Evolutionary conservation across 2,329 filamentous ascomycete genomes (phyloP).

Genomic region (Celoporthe dispersa): DNA sequence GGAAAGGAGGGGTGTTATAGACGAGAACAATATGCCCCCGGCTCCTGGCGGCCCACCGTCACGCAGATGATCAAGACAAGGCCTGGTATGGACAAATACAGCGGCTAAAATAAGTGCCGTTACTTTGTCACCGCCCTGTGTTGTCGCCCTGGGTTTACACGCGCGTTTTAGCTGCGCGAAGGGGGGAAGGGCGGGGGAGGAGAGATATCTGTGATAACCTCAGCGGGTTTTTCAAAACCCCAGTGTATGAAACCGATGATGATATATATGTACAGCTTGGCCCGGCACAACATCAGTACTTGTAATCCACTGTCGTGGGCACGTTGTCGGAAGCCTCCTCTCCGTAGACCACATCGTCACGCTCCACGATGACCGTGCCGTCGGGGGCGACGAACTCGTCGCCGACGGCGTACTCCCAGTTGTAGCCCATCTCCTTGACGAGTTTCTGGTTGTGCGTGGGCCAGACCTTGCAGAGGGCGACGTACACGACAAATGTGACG

Average conservation of each 20-base stretch:
- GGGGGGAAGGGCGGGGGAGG: background rate
- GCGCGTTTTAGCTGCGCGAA: background rate
- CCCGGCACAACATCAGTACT: background rate
- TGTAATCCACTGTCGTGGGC: conserved; percentile 11
- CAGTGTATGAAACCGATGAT: background rate
- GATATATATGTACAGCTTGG: conserved; percentile 1
- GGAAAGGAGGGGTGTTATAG: background rate
- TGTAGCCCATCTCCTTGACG: conserved; percentile 22
- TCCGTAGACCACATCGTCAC: conserved; percentile 14
- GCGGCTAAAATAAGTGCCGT: background rate
- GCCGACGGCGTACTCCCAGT: conserved; percentile 21
- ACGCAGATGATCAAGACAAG: background rate
- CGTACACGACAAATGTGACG: conserved; percentile 40
- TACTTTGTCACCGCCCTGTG: background rate
- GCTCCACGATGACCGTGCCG: conserved; percentile 22
- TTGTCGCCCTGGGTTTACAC: no score
- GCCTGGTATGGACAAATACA: background rate
- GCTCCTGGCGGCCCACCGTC: background rate
- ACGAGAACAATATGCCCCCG: background rate
- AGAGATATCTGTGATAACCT: background rate
- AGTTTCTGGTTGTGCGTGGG: conserved; percentile 21
- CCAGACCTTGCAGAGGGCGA: conserved; percentile 41
- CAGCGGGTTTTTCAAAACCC: background rate
- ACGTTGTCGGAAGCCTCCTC: conserved; percentile 16
- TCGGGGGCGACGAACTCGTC: conserved; percentile 24